Percentiles rank a stretch among this genome's conserved stretches.
phyloP scores from a whole-genome alignment of 805 yeast species.

The Saccharomyces paradoxus region DNA sequence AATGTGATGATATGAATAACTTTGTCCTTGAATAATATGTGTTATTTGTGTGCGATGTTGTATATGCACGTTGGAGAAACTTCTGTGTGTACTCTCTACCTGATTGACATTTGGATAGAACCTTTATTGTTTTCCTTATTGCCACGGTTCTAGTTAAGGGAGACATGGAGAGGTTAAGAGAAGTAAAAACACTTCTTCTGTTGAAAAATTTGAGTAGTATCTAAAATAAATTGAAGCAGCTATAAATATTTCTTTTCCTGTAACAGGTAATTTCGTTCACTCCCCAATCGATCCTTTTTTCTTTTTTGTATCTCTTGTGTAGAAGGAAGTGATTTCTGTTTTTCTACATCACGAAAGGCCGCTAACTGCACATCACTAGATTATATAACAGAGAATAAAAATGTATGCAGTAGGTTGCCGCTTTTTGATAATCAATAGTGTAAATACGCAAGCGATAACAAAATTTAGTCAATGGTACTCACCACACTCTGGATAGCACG shows the following conservation, averaged over 20 bases:
- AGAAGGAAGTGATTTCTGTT: background rate
- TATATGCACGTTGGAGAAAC: background rate
- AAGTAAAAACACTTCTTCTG: background rate
- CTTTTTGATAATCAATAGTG: background rate
- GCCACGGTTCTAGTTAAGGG: constrained; percentile 11
- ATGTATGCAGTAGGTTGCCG: background rate
- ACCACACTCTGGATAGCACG: background rate
- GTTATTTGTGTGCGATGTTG: background rate
- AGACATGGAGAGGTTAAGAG: constrained; percentile 4
- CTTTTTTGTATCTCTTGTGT: background rate
- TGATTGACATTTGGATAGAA: constrained; percentile 12
- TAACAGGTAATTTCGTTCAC: background rate
- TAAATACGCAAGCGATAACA: background rate
- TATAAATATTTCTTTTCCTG: background rate
- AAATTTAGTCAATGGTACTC: background rate
- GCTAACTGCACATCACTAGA: background rate
- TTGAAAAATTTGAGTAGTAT: background rate
- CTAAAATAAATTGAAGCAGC: background rate
- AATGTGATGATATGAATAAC: constrained; percentile 1
- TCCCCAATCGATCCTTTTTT: background rate
- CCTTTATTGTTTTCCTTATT: constrained; percentile 9
- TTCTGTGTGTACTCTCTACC: background rate
- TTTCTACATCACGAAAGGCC: background rate
- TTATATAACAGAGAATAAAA: background rate
- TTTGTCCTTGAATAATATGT: background rate